Evolutionary conservation across 2,329 filamentous ascomycete species (phyloP).

Genomic region (Colletotrichum gloeosporioides): DNA sequence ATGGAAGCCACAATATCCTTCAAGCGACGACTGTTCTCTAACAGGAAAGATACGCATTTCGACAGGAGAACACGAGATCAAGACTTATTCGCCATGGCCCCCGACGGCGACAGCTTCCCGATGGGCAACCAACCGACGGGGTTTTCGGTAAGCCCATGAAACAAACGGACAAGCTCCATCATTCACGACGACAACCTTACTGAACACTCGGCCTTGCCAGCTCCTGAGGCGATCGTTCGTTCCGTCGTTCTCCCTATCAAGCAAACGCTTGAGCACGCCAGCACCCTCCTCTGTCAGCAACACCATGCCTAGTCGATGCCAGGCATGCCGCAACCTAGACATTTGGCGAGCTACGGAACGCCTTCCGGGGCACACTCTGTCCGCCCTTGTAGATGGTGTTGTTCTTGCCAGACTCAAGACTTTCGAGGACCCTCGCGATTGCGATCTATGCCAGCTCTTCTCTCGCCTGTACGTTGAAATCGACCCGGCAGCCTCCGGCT

Average conservation of each 20-base stretch:
- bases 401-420: neutral
- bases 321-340: neutral
- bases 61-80: neutral
- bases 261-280: neutral
- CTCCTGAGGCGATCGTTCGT: neutral
- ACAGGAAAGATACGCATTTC: neutral
- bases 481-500: neutral
- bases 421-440: neutral
- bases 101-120: neutral
- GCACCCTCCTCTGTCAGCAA: neutral
- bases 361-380: neutral
- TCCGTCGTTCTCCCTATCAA: neutral
- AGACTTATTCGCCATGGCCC: neutral
- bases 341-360: constrained; percentile 2
- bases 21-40: neutral
- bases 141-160: neutral
- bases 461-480: neutral
- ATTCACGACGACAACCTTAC: neutral
- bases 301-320: neutral
- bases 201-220: neutral
- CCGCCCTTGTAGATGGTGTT: neutral
- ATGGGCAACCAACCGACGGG: neutral
- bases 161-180: neutral
- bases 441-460: neutral
- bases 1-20: neutral